Evolutionary conservation across 768 basidiomycete species (phyloP), one percentile per base, ranked within the genome.

Genomic region (Sistotremastrum niveocremeum): DNA sequence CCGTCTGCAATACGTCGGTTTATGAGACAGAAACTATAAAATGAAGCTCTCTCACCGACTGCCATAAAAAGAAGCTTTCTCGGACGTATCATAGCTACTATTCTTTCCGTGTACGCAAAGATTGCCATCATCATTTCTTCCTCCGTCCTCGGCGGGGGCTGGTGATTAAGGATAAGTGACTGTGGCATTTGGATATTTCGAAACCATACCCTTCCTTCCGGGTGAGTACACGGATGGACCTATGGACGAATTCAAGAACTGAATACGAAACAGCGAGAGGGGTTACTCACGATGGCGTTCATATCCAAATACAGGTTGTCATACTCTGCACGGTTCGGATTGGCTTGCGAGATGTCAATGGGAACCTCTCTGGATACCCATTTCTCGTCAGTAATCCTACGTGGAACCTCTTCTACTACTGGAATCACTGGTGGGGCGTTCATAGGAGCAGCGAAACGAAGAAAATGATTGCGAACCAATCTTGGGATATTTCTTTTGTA

Each of bases 51-150:
- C 77, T 49, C 45, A 89, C 93, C 94, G 56, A 99, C 94, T 42
- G 95, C 95, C 89, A 99, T 97, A 68, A 97, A 91, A 41, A 99
- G 72, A 10, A 99, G 69, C 62, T 88, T 97, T 47, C 95, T 77
- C 0, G 95, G 95, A 51, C 95, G 72, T 46, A 95, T 64, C 94
- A 98, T 98, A 61, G 91, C 89, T 29, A 99, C 91, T 29, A 99
- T 84, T 38, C 95, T 76, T 58, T 98, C 90, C 0, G 95, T 99
- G 66, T 99, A 99, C 44, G 74, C 78, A 69, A 99, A 98, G 33
- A 99, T 73, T 62, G 97, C 95, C 4, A 88, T 58, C 95, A 99
- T 99, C 95, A 99, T 99, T 43, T 95, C 91, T 58, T 91, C 88
- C 61, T 99, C 95, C 2, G 91, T 97, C 63, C 95, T 89, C 0